A percentile compares a stretch with the other conserved stretches of the same genome.
Conservation (phyloP, 768 basidiomycete species). For the Russula sp. region DNA sequence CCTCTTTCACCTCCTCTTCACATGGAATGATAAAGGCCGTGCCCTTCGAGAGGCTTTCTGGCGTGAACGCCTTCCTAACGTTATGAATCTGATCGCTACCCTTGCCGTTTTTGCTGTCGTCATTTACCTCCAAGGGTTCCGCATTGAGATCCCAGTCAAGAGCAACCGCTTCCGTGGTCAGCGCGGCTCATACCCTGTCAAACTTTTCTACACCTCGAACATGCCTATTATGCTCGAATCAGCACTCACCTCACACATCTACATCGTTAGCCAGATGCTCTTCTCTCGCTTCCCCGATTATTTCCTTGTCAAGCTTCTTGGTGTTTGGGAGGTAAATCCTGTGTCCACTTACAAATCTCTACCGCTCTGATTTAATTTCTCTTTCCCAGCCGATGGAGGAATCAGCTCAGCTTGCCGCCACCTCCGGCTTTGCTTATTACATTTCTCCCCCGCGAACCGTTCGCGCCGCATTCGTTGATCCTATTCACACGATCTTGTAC, state of each 20-base stretch:
- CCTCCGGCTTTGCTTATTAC: conserved; percentile 92
- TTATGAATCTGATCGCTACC: conserved; percentile 96
- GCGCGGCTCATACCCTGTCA: conserved; percentile 91
- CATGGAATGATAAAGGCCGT: conserved; percentile 96
- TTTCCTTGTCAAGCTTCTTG: conserved; percentile 81
- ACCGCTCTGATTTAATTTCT: conserved; percentile 2
- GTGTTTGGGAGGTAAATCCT: conserved; percentile 89
- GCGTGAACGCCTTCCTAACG: conserved; percentile 91
- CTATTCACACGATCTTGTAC: conserved; percentile 88
- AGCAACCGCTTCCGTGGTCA: conserved; percentile 95
- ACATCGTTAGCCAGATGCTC: conserved; percentile 96
- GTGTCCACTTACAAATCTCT: background rate
- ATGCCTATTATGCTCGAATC: conserved; percentile 99
- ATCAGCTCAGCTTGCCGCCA: conserved; percentile 83
- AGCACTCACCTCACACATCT: conserved; percentile 88
- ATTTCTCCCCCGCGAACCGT: conserved; percentile 97
- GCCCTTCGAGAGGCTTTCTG: conserved; percentile 98
- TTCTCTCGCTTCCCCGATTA: conserved; percentile 86
- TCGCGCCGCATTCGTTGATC: conserved; percentile 81
- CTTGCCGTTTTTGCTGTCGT: conserved; percentile 87
- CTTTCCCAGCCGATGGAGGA: conserved; percentile 77
- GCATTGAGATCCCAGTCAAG: conserved; percentile 98
- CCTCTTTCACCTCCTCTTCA: conserved; percentile 95
- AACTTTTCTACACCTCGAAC: conserved; percentile 97
- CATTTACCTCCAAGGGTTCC: conserved; percentile 98